Evolutionary conservation across 345 rosid genomes (phyloP), one percentile per base, ranked within the genome.

Genomic region (Rhodomyrtus tomentosa): DNA sequence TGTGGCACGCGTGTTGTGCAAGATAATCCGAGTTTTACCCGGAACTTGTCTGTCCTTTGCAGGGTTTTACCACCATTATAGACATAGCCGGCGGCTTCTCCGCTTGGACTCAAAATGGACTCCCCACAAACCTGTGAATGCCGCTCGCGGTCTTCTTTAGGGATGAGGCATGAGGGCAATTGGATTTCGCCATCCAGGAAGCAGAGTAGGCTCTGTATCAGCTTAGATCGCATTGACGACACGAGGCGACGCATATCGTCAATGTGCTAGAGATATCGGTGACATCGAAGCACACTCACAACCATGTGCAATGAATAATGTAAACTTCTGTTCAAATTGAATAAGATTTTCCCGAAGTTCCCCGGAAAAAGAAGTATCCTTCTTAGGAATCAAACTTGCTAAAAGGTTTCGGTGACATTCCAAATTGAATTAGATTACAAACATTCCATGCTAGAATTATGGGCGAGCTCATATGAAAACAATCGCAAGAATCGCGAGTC

Each of bases 51-150:
- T 15, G 45, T 54, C 49, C 55, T 14, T 27, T 83, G 81, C 94
- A 96, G 99, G 99, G 98, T 11, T 95, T 91, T 88, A 88, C 89
- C 1, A 90, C 86, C 4, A 55, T 95, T 5, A 91, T 93, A 3
- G 95, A 96, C 85, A 89, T 96, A 49, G 96, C 97, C 50, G 98
- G 97, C 32, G 98, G 98, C 74, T 94, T 87, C 56, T 91, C 90
- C 4, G 91, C 96, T 10, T 96, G 98, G 99, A 84, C 87, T 49
- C 91, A 91, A 87, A 96, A 86, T 81, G 93, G 92, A 45, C 97
- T 96, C 49, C 98, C 98, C 21, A 90, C 92, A 36, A 93, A 94
- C 87, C 55, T 80, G 79, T 91, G 90, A 90, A 51, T 42, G 45
- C 10, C 10, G 45, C 45, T 32, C 12, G 6, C 6, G 10, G 13